phyloP scores from a whole-genome alignment of 805 yeast genomes.

The Metschnikowia kunwiensis region DNA sequence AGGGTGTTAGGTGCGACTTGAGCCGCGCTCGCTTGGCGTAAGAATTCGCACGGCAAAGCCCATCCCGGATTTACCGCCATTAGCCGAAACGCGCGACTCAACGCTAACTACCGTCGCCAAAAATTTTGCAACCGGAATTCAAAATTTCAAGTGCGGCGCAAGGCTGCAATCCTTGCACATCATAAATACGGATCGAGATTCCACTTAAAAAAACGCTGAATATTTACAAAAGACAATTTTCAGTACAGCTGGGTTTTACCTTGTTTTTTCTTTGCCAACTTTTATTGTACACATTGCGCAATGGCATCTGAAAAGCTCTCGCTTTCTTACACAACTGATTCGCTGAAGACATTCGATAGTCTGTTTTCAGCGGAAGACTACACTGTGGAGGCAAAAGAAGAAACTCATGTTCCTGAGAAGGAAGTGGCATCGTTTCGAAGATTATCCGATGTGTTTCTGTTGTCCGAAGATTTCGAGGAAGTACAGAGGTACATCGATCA shows the following conservation, averaged over 20 bases:
- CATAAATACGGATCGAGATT: no score
- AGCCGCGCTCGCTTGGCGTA: no score
- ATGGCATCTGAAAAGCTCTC: conserved; percentile 5
- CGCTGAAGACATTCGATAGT: conserved; percentile 2
- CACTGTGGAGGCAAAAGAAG: neutral
- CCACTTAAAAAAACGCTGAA: no score
- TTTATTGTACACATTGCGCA: no score
- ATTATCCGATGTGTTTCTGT: neutral
- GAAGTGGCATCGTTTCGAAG: neutral
- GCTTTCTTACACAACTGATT: neutral
- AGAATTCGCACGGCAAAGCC: neutral
- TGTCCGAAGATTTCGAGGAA: conserved; percentile 1
- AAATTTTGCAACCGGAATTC: conserved; percentile 16
- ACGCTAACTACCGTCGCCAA: conserved; percentile 1
- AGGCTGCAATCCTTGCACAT: no score
- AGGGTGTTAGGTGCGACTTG: no score
- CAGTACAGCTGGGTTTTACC: no score
- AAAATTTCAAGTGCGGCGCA: neutral
- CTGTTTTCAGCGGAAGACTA: neutral
- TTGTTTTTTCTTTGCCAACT: no score
- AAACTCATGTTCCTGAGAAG: neutral
- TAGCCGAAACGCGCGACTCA: conserved; percentile 12
- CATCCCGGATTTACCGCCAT: conserved; percentile 9
- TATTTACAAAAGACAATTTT: no score
- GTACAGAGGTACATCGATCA: conserved; percentile 18